Conservation (phyloP, 2,329 filamentous ascomycete species). For the Ramularia collo-cygni region DNA sequence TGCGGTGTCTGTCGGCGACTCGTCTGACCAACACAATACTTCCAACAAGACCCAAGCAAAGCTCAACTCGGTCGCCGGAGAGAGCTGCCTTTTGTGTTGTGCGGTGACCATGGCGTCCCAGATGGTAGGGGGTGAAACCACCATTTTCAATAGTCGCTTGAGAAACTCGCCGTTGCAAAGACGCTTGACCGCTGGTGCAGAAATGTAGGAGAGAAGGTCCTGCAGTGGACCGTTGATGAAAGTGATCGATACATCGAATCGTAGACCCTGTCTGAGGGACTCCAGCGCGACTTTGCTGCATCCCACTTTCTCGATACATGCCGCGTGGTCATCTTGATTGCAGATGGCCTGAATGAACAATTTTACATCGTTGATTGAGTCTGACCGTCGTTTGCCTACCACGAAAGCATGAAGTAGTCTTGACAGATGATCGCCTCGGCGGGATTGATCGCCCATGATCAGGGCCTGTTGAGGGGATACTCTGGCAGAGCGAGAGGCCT, state of each 20-base stretch:
- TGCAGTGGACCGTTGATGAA: constrained; percentile 41
- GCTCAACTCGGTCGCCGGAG: constrained; percentile 20
- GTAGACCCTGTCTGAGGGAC: constrained; percentile 36
- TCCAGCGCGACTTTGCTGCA: constrained; percentile 29
- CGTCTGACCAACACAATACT: constrained; percentile 36
- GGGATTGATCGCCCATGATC: no score
- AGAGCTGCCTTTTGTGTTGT: constrained; percentile 22
- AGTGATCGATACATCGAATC: constrained; percentile 36
- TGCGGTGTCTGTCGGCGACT: constrained; percentile 21
- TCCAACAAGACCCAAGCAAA: constrained; percentile 40
- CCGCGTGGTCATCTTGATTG: constrained; percentile 34
- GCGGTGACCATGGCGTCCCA: constrained; percentile 45
- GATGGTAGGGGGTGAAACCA: constrained; percentile 48
- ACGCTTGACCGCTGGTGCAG: constrained; percentile 41
- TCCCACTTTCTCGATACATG: constrained; percentile 37
- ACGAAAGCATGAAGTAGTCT: constrained; percentile 38
- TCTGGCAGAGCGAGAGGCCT: no score
- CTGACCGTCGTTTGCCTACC: constrained; percentile 34
- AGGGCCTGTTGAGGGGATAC: no score
- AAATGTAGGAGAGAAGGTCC: constrained; percentile 32
- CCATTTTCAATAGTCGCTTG: constrained; percentile 38
- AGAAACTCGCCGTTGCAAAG: constrained; percentile 47
- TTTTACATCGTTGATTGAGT: constrained; percentile 34
- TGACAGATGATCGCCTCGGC: background rate
- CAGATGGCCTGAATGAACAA: constrained; percentile 46